Percentiles rank a stretch among this genome's conserved stretches.
phyloP scores from a whole-genome alignment of 108 stramenopile genomes.

The Aurantiochytrium sp. region DNA sequence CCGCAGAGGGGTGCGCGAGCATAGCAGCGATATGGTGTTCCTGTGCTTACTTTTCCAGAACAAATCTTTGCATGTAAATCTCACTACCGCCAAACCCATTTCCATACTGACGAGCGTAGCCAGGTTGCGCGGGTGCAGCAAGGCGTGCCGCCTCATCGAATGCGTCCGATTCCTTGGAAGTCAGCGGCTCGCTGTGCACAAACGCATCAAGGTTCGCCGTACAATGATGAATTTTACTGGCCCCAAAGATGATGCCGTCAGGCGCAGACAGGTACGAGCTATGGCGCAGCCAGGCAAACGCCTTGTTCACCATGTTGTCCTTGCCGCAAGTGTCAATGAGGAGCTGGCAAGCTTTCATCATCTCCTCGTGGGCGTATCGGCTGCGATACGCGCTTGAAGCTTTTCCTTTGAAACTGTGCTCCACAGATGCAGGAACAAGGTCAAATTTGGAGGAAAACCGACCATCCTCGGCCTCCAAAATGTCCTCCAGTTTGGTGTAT shows the following conservation, averaged over 20 bases:
- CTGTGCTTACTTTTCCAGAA: too few species aligned
- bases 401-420: not conserved
- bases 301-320: slow-evolving; percentile 59
- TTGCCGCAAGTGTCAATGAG: slow-evolving; percentile 58
- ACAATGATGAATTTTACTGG: slow-evolving; percentile 56
- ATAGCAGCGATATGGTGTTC: too few species aligned
- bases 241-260: slow-evolving; percentile 73
- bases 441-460: slow-evolving; percentile 60
- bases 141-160: slow-evolving; percentile 47
- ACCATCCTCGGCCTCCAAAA: slow-evolving; percentile 23
- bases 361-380: slow-evolving; percentile 60
- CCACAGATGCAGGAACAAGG: not conserved
- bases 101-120: not conserved
- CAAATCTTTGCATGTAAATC: not conserved
- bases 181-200: slow-evolving; percentile 55
- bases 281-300: slow-evolving; percentile 72
- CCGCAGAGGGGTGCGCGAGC: too few species aligned
- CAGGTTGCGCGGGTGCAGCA: not conserved
- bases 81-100: not conserved
- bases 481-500: slow-evolving; percentile 24
- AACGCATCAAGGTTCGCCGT: slow-evolving; percentile 18
- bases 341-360: slow-evolving; percentile 61
- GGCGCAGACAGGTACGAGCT: slow-evolving; percentile 58
- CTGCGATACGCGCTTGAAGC: slow-evolving; percentile 55
- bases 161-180: slow-evolving; percentile 43